phyloP scores from a whole-genome alignment of 148 eudicot species.

The Nyssa sinensis region DNA sequence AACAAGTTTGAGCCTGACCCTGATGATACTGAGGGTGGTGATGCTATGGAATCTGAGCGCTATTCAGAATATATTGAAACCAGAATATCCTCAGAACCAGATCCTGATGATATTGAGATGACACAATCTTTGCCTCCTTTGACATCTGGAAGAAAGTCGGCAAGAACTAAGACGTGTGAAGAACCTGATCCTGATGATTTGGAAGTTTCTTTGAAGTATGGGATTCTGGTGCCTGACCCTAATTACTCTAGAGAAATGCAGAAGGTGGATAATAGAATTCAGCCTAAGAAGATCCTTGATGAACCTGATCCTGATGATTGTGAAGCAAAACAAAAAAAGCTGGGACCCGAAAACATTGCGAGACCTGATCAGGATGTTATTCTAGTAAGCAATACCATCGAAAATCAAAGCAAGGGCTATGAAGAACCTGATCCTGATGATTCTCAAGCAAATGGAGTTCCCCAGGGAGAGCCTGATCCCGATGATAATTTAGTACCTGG shows the following conservation, averaged over 20 bases:
- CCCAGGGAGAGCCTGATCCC: conserved; percentile 26
- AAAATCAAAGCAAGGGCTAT: not conserved
- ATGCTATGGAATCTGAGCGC: conserved; percentile 30
- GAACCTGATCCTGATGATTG: conserved; percentile 15
- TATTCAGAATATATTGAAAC: conserved; percentile 12
- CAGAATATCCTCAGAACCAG: conserved; percentile 24
- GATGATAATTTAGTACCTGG: conserved; percentile 18
- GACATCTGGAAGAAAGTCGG: conserved; percentile 4
- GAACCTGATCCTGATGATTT: conserved; percentile 47
- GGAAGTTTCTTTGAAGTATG: too few species aligned
- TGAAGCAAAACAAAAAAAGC: too few species aligned
- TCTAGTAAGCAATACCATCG: not conserved
- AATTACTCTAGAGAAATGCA: conserved; percentile 7
- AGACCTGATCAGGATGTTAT: too few species aligned
- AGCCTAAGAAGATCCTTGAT: too few species aligned
- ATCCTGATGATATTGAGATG: conserved; percentile 31
- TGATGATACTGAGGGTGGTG: conserved; percentile 29
- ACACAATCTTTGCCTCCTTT: conserved; percentile 9
- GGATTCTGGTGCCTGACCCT: too few species aligned
- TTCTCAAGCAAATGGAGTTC: conserved; percentile 20
- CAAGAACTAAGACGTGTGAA: not conserved
- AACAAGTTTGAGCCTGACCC: conserved; percentile 41
- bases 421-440: conserved; percentile 46
- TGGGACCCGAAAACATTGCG: too few species aligned
- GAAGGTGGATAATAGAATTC: not conserved